Conservation (phyloP, 352 stramenopile genomes). For the Hyaloperonospora brassicae region DNA sequence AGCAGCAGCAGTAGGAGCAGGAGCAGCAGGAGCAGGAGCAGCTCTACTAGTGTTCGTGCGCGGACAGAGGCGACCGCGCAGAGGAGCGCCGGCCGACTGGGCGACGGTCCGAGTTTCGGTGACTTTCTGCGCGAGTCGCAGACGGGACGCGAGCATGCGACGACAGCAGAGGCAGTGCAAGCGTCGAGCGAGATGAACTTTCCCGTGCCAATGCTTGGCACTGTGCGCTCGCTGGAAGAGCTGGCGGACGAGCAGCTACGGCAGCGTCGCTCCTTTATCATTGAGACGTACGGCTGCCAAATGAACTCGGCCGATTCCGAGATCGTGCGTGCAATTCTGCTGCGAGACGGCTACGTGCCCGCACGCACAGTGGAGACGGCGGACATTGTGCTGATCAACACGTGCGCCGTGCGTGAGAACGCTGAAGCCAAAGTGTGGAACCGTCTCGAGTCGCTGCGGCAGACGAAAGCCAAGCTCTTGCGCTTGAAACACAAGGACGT, state of each 20-base stretch:
- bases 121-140: slow-evolving; percentile 65
- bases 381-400: slow-evolving; percentile 97
- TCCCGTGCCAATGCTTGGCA: slow-evolving; percentile 20
- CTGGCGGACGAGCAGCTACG: slow-evolving; percentile 24
- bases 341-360: slow-evolving; percentile 60
- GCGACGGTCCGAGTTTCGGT: slow-evolving; percentile 41
- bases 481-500: slow-evolving; percentile 57
- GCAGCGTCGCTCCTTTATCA: slow-evolving; percentile 56
- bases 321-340: slow-evolving; percentile 93
- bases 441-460: slow-evolving; percentile 68
- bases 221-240: slow-evolving; percentile 52
- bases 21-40: too few species aligned
- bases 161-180: slow-evolving; percentile 12
- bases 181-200: slow-evolving; percentile 77
- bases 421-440: slow-evolving; percentile 94
- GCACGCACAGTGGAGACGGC: slow-evolving; percentile 62
- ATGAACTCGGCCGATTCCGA: slow-evolving; percentile 99
- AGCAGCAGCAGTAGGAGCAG: too few species aligned
- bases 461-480: slow-evolving; percentile 64
- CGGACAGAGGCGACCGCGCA: slow-evolving; percentile 11
- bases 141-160: slow-evolving; percentile 15
- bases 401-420: slow-evolving; percentile 98
- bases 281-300: slow-evolving; percentile 97
- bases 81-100: slow-evolving; percentile 29
- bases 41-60: slow-evolving; percentile 1